Percentiles rank a stretch among this genome's conserved stretches.
phyloP scores from a whole-genome alignment of 2,329 filamentous ascomycete species.

The Phaeosphaeriaceae sp. region DNA sequence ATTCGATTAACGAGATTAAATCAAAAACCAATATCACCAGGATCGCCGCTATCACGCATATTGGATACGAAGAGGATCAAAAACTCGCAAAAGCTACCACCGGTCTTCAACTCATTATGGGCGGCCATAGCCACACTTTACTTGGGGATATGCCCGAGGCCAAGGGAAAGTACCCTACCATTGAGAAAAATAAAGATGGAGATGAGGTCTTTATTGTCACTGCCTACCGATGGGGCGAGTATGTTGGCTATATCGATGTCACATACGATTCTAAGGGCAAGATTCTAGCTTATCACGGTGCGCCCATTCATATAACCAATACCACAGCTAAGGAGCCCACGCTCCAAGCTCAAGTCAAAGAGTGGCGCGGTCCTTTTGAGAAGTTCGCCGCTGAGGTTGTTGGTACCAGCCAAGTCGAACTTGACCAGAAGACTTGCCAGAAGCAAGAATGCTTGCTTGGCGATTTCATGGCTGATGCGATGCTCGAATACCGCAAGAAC shows the following conservation, averaged over 20 bases:
- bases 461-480: slow-evolving; percentile 58
- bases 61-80: slow-evolving; percentile 70
- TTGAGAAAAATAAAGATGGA: slow-evolving; percentile 65
- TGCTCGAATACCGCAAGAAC: slow-evolving; percentile 65
- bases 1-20: slow-evolving; percentile 66
- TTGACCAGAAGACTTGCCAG: slow-evolving; percentile 67
- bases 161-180: slow-evolving; percentile 68
- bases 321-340: slow-evolving; percentile 62
- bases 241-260: slow-evolving; percentile 71
- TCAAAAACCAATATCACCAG: slow-evolving; percentile 67
- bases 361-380: slow-evolving; percentile 68
- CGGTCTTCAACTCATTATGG: slow-evolving; percentile 72
- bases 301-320: slow-evolving; percentile 69
- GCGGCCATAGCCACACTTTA: slow-evolving; percentile 64
- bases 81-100: slow-evolving; percentile 65
- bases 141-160: slow-evolving; percentile 66
- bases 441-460: slow-evolving; percentile 61
- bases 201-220: slow-evolving; percentile 74
- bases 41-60: slow-evolving; percentile 71
- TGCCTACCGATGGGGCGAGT: slow-evolving; percentile 72
- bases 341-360: slow-evolving; percentile 64
- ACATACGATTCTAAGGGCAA: slow-evolving; percentile 67
- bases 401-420: slow-evolving; percentile 60
- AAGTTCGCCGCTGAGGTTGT: slow-evolving; percentile 64
- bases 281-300: slow-evolving; percentile 67